Evolutionary conservation across 257 asterid species (phyloP).

Genomic region (Scutellaria barbata): DNA sequence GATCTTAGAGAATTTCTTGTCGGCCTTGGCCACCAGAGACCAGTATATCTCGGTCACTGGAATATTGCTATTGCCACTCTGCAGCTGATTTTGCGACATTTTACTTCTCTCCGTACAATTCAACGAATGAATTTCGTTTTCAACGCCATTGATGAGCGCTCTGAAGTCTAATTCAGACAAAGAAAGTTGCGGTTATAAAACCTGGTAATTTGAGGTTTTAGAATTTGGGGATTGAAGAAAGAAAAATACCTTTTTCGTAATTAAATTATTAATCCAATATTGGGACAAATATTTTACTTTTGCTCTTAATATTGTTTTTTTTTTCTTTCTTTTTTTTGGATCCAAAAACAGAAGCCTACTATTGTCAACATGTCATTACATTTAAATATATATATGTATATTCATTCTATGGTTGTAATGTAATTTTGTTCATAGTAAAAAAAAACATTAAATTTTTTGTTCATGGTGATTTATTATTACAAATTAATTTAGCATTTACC

Average conservation of each 20-base stretch:
- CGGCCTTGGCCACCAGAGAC: constrained; percentile 94
- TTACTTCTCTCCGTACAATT: constrained; percentile 15
- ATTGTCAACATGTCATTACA: too few species aligned
- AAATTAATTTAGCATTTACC: too few species aligned
- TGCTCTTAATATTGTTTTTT: too few species aligned
- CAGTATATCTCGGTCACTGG: constrained; percentile 92
- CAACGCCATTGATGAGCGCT: constrained; percentile 35
- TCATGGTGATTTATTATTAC: too few species aligned
- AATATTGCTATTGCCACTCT: constrained; percentile 44
- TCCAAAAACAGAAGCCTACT: too few species aligned
- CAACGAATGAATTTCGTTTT: neutral
- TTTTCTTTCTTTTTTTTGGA: too few species aligned
- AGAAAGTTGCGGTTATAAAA: neutral
- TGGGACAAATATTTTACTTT: too few species aligned
- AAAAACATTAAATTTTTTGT: too few species aligned
- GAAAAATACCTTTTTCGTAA: neutral
- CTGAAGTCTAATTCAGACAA: constrained; percentile 18
- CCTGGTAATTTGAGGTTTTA: constrained; percentile 30
- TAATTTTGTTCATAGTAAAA: too few species aligned
- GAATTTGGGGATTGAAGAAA: constrained; percentile 3
- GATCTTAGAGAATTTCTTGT: constrained; percentile 94
- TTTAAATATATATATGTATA: too few species aligned
- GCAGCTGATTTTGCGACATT: constrained; percentile 71
- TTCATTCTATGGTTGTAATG: too few species aligned
- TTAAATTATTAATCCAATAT: too few species aligned